Evolutionary conservation across 2,329 filamentous ascomycete genomes (phyloP).

Genomic region (Lecanosticta acicola): DNA sequence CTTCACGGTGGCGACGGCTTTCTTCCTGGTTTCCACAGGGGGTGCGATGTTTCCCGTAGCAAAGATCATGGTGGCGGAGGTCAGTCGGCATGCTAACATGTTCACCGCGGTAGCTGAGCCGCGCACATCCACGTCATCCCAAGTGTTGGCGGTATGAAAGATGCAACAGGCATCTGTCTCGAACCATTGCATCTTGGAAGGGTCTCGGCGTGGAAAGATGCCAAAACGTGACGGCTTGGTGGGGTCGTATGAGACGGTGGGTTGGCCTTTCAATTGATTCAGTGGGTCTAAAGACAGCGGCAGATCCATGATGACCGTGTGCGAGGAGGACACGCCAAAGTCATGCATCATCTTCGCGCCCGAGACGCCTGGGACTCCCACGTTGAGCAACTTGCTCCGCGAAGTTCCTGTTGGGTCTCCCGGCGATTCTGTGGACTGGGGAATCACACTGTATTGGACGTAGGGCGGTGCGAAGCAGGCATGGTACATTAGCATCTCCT

Average conservation of each 20-base stretch:
- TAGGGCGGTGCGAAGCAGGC: constrained; percentile 60
- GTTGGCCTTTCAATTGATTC: constrained; percentile 53
- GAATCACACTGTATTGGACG: constrained; percentile 60
- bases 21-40: constrained; percentile 33
- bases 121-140: constrained; percentile 48
- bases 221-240: constrained; percentile 57
- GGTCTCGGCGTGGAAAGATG: constrained; percentile 58
- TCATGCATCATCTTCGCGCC: constrained; percentile 72
- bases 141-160: constrained; percentile 67
- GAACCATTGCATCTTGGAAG: constrained; percentile 58
- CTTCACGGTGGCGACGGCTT: constrained; percentile 30
- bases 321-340: constrained; percentile 59
- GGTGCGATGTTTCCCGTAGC: constrained; percentile 57
- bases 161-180: constrained; percentile 63
- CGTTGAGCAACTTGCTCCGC: constrained; percentile 41
- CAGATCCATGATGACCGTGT: constrained; percentile 65
- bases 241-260: constrained; percentile 56
- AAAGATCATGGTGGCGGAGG: constrained; percentile 60
- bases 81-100: constrained; percentile 62
- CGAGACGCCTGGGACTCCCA: constrained; percentile 55
- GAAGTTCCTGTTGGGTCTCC: neutral
- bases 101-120: constrained; percentile 47
- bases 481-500: constrained; percentile 64
- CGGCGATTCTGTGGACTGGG: constrained; percentile 20
- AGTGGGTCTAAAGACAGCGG: constrained; percentile 60